These are phyloP conservation scores for Keithomyces neogunnii DNA, from an alignment of 2,329 filamentous ascomycete species.

Conservation along the genomic window DNA sequence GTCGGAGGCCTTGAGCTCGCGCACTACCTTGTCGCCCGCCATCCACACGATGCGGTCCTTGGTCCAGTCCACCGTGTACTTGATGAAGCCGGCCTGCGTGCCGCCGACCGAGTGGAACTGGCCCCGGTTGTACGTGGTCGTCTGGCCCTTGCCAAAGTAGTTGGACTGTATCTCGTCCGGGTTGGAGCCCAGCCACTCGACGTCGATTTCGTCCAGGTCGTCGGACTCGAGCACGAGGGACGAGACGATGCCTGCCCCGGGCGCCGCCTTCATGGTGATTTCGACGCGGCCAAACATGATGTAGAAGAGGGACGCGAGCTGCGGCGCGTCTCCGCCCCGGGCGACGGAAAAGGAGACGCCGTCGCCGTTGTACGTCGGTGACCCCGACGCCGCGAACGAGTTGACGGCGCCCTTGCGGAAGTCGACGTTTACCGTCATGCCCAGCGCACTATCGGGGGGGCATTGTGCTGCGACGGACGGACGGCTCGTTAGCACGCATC, in stretches of 20 bases:
- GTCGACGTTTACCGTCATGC: constrained; percentile 74
- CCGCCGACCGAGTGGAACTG: constrained; percentile 61
- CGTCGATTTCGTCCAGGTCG: constrained; percentile 89
- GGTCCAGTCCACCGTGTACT: constrained; percentile 90
- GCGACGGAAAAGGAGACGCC: constrained; percentile 77
- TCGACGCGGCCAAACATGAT: constrained; percentile 98
- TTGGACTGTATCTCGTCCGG: constrained; percentile 80
- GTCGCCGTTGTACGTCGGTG: constrained; percentile 63
- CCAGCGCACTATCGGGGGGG: constrained; percentile 69
- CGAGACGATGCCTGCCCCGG: constrained; percentile 87
- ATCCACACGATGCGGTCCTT: constrained; percentile 77
- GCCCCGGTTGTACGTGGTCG: constrained; percentile 77
- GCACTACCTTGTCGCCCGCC: constrained; percentile 68
- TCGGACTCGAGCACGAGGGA: constrained; percentile 88
- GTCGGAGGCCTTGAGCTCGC: constrained; percentile 61
- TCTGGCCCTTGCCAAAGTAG: constrained; percentile 92
- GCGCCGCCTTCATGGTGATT: constrained; percentile 74
- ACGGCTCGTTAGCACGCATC: too few species aligned
- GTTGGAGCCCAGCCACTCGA: constrained; percentile 86
- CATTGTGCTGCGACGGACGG: constrained; percentile 43
- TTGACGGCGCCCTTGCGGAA: constrained; percentile 71
- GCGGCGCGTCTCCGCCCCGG: constrained; percentile 72
- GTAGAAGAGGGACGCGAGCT: constrained; percentile 86
- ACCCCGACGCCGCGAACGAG: constrained; percentile 65
- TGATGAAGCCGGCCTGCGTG: constrained; percentile 72